Base-by-base conservation (phyloP, 371 early-diverging fungal genomes). In the Apophysomyces variabilis region DNA sequence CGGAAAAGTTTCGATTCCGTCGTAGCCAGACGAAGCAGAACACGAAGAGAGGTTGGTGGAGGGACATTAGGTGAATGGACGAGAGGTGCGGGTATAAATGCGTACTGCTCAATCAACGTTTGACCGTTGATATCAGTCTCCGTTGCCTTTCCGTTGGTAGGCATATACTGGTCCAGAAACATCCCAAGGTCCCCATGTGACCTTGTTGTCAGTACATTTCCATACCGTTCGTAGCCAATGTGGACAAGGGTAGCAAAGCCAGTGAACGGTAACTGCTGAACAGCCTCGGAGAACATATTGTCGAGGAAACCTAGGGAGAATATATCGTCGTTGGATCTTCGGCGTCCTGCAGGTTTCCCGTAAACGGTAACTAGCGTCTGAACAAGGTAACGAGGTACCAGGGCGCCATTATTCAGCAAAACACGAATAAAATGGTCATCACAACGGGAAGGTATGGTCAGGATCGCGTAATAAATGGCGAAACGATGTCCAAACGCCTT, bases 381-480 rank as follows among this genome's bases (percentile, higher is more conserved):
- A 5, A 70, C 26, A 1, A 76, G 47, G 54, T 69, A 66, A 38
- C 59, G 65, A 7, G 77, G 74, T 2, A 76, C 18, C 9, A 35
- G 14, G 3, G 77, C 77, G 7, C 77, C 77, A 9, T 56, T 26
- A 56, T 61, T 60, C 32, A 73, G 7, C n/a, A 76, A 35, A 37
- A 37, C 60, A 3, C 66, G 57, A 5, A 76, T 35, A 56, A 73
- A 71, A 9, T 35, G 58, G 14, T 38, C 62, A 36, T 61, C 56
- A 58, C 77, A 76, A 1, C n/a, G 38, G n/a, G 66, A 58, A 1
- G 77, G 72, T 7, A 66, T 32, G 8, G 65, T 36, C 8, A 76
- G 46, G 12, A 76, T 26, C 13, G 74, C 69, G 61, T 71, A 76
- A 62, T 76, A 73, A 9, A 76, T 44, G 18, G 70, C 69, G 57